phyloP scores from a whole-genome alignment of 768 basidiomycete genomes.

The Mycena chlorophos region DNA sequence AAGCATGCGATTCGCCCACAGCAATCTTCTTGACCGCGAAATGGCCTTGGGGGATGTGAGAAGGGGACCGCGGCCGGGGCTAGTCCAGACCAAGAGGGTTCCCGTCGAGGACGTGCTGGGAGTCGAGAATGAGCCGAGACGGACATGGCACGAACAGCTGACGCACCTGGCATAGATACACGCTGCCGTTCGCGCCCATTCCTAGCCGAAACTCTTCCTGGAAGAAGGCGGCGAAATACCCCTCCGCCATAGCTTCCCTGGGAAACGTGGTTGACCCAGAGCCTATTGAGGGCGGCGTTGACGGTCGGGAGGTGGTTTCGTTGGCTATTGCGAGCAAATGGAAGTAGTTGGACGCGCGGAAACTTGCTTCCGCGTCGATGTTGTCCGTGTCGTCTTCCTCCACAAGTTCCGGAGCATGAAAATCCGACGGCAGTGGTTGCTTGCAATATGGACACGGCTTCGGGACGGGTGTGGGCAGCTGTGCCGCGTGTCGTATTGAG shows the following conservation, averaged over 20 bases:
- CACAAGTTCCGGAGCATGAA: slow-evolving; percentile 30
- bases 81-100: slow-evolving; percentile 67
- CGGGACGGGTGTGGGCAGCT: slow-evolving; percentile 24
- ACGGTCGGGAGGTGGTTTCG: slow-evolving; percentile 56
- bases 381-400: slow-evolving; percentile 34
- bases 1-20: slow-evolving; percentile 85
- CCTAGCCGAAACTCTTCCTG: slow-evolving; percentile 85
- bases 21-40: slow-evolving; percentile 98
- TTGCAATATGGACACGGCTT: slow-evolving; percentile 75
- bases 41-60: slow-evolving; percentile 47
- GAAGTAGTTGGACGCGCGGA: slow-evolving; percentile 76
- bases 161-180: slow-evolving; percentile 82
- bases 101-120: slow-evolving; percentile 81
- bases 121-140: neutral
- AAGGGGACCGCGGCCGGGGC: slow-evolving; percentile 4
- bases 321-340: slow-evolving; percentile 73
- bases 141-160: neutral
- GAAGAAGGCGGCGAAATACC: slow-evolving; percentile 93
- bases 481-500: slow-evolving; percentile 51
- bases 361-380: slow-evolving; percentile 42
- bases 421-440: slow-evolving; percentile 52
- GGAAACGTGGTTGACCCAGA: slow-evolving; percentile 48
- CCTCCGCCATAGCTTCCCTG: slow-evolving; percentile 79
- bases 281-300: slow-evolving; percentile 44
- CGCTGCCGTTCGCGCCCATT: slow-evolving; percentile 93